A percentile compares a stretch with the other conserved stretches of the same genome.
Evolutionary conservation across 257 asterid genomes (phyloP).

Genomic region (Jasminum sambac): DNA sequence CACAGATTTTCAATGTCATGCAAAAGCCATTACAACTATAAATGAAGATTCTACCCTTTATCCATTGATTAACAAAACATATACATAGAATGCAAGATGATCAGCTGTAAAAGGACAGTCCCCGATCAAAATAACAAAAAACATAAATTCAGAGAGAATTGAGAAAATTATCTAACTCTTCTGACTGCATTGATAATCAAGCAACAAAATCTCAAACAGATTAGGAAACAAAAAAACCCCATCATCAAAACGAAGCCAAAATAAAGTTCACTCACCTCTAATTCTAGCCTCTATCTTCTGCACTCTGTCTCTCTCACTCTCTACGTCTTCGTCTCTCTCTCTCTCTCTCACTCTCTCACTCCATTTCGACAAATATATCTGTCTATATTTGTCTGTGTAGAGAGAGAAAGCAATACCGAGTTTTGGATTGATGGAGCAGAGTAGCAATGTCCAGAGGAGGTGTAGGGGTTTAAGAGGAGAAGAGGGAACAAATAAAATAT

Average conservation of each 20-base stretch:
- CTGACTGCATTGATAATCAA: neutral
- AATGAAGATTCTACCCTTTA: neutral
- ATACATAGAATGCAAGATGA: neutral
- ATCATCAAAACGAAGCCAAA: neutral
- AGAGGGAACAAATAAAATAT: neutral
- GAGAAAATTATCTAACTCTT: neutral
- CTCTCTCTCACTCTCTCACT: conserved; percentile 1
- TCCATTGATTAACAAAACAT: neutral
- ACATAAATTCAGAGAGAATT: neutral
- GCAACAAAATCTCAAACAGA: neutral
- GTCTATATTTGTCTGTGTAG: neutral
- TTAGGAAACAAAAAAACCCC: neutral
- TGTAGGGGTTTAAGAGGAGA: neutral
- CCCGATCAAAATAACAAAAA: neutral
- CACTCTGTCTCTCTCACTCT: neutral
- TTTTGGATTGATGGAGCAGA: conserved; percentile 9
- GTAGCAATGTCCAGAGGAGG: neutral
- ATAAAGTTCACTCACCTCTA: neutral
- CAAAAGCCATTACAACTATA: neutral
- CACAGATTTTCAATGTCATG: neutral
- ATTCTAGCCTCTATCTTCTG: neutral
- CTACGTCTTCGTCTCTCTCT: neutral
- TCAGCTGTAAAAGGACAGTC: neutral
- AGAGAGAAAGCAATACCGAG: neutral
- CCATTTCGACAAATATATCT: neutral